These are phyloP conservation scores for Penicillium lividum DNA, from an alignment of 495 filamentous ascomycete species.

Conservation along the genomic window DNA sequence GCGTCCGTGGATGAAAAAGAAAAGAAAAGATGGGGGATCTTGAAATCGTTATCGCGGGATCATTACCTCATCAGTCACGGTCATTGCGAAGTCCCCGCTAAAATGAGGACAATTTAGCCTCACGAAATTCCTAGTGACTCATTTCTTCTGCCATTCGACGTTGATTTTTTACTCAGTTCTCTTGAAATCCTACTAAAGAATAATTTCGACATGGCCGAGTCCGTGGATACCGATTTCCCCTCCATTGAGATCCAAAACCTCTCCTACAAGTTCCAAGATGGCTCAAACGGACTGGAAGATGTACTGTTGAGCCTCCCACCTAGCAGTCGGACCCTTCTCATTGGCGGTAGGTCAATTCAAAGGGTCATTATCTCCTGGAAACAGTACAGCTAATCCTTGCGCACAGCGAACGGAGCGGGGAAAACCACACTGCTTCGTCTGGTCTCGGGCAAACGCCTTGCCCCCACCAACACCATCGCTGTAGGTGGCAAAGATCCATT, in stretches of 20 bases:
- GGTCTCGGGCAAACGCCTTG: conserved; percentile 89
- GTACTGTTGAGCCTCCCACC: conserved; percentile 76
- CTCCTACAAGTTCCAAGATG: conserved; percentile 87
- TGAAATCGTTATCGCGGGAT: not conserved
- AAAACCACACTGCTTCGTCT: conserved; percentile 94
- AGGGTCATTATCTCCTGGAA: not conserved
- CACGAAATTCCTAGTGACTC: conserved; percentile 4
- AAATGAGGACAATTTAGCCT: conserved; percentile 7
- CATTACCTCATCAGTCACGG: conserved; percentile 25
- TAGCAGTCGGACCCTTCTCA: conserved; percentile 83
- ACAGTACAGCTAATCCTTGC: conserved; percentile 1
- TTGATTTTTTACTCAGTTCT: not conserved
- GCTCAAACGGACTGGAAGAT: conserved; percentile 67
- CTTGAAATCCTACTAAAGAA: not conserved
- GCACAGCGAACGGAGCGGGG: conserved; percentile 85
- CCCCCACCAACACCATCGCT: conserved; percentile 68
- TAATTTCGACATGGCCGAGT: conserved; percentile 21
- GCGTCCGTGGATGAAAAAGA: not conserved
- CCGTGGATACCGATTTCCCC: conserved; percentile 30
- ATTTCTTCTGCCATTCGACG: not conserved
- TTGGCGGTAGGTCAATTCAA: conserved; percentile 64
- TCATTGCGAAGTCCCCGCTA: conserved; percentile 8
- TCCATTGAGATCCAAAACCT: conserved; percentile 72
- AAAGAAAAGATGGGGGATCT: not conserved
- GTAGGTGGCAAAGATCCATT: conserved; percentile 89